Percentiles rank a stretch among this genome's conserved stretches.
Evolutionary conservation across 768 basidiomycete genomes (phyloP).

Genomic region (Pleurotus tuber-regium): DNA sequence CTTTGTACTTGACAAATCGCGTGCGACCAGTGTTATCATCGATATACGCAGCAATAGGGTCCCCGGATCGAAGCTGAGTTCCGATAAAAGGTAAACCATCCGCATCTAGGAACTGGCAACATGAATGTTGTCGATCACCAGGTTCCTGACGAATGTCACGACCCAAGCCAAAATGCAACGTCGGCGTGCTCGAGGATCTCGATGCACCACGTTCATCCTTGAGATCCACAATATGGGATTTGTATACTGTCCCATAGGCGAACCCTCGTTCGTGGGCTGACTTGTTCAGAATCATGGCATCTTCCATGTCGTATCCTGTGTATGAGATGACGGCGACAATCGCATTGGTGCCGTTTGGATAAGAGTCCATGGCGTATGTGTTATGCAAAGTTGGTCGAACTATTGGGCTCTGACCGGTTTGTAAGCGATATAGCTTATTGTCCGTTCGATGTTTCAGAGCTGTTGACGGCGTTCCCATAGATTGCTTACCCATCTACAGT

Average conservation of each 20-base stretch:
- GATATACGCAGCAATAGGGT: slow-evolving; percentile 81
- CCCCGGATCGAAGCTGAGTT: slow-evolving; percentile 63
- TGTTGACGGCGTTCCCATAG: slow-evolving; percentile 98
- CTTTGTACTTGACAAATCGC: slow-evolving; percentile 91
- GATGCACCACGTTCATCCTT: slow-evolving; percentile 72
- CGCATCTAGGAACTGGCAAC: slow-evolving; percentile 55
- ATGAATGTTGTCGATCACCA: slow-evolving; percentile 44
- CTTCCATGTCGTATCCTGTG: slow-evolving; percentile 99
- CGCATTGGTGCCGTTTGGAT: slow-evolving; percentile 98
- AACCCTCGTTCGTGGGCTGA: slow-evolving; percentile 98
- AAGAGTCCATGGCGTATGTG: slow-evolving; percentile 96
- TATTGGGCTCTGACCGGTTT: slow-evolving; percentile 92
- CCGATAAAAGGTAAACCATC: slow-evolving; percentile 90
- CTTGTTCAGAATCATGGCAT: slow-evolving; percentile 99
- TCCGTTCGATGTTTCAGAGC: slow-evolving; percentile 91
- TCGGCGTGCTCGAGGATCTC: slow-evolving; percentile 53
- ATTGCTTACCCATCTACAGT: slow-evolving; percentile 96
- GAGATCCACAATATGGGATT: slow-evolving; percentile 88
- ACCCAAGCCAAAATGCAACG: slow-evolving; percentile 89
- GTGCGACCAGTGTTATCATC: slow-evolving; percentile 85
- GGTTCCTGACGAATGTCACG: slow-evolving; percentile 57
- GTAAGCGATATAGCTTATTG: slow-evolving; percentile 96
- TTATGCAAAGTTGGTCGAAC: slow-evolving; percentile 92
- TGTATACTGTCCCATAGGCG: slow-evolving; percentile 95
- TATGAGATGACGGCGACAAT: slow-evolving; percentile 99